A percentile compares a stretch with the other conserved stretches of the same genome.
Evolutionary conservation across 345 rosid species (phyloP).

Genomic region (Syzygium grande): DNA sequence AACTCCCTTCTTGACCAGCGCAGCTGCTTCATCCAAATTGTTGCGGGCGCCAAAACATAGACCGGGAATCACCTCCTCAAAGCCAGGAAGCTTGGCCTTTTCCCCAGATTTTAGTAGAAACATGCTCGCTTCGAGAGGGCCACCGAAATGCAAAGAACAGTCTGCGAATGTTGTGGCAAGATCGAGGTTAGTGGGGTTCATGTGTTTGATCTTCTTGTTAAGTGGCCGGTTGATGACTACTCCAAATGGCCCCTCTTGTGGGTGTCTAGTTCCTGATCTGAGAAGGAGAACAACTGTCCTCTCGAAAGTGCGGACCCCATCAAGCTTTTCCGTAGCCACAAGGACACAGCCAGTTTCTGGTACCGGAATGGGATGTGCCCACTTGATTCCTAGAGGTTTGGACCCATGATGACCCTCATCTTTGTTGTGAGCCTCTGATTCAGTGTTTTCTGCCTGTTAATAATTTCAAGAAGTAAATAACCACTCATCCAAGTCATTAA

Average conservation of each 20-base stretch:
- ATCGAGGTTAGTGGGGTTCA: conserved; percentile 65
- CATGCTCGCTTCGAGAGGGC: conserved; percentile 89
- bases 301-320: conserved; percentile 70
- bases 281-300: conserved; percentile 90
- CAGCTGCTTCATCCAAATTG: conserved; percentile 76
- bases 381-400: conserved; percentile 48
- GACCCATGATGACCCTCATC: conserved; percentile 29
- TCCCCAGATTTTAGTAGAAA: conserved; percentile 51
- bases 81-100: conserved; percentile 47
- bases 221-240: conserved; percentile 84
- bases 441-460: conserved; percentile 47
- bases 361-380: conserved; percentile 93
- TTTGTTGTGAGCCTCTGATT: conserved; percentile 41
- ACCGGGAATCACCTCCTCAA: conserved; percentile 80
- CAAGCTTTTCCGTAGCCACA: conserved; percentile 93
- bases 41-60: conserved; percentile 73
- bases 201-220: conserved; percentile 62
- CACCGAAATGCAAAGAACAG: conserved; percentile 78
- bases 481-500: background rate
- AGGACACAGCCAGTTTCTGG: conserved; percentile 95
- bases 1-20: conserved; percentile 66
- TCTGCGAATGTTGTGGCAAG: conserved; percentile 77
- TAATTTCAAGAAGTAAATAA: background rate
- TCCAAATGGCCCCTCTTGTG: conserved; percentile 92
- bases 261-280: conserved; percentile 72